These are phyloP conservation scores for Rasamsonia emersonii DNA, from an alignment of 2,329 filamentous ascomycete species.

Conservation along the genomic window DNA sequence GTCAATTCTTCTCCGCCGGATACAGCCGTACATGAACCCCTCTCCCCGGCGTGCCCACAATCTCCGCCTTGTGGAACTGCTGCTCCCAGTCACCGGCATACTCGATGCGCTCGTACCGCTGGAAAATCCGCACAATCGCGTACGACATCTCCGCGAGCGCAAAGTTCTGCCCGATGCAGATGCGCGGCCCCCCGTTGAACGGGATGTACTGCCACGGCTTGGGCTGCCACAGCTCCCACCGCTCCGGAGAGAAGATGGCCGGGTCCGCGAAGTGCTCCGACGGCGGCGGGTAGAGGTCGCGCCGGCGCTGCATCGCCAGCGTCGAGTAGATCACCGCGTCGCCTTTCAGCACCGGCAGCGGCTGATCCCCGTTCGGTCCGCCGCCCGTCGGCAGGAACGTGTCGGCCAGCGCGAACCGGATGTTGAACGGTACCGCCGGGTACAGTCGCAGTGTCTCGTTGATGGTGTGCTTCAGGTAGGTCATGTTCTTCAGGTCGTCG, in stretches of 20 bases:
- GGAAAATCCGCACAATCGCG: slow-evolving; percentile 15
- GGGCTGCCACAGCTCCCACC: slow-evolving; percentile 44
- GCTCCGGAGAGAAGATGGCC: slow-evolving; percentile 38
- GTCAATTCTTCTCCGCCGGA: background rate
- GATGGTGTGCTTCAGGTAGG: slow-evolving; percentile 11
- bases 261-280: slow-evolving; percentile 33
- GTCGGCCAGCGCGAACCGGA: slow-evolving; percentile 9
- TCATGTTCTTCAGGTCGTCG: slow-evolving; percentile 8
- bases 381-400: slow-evolving; percentile 10
- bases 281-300: slow-evolving; percentile 39
- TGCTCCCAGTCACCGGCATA: slow-evolving; percentile 4
- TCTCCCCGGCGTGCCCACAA: slow-evolving; percentile 11
- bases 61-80: slow-evolving; percentile 13
- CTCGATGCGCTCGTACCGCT: slow-evolving; percentile 14
- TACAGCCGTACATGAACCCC: slow-evolving; percentile 9
- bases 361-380: slow-evolving; percentile 9
- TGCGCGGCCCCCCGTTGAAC: slow-evolving; percentile 20
- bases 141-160: slow-evolving; percentile 16
- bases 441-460: slow-evolving; percentile 14
- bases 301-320: slow-evolving; percentile 38
- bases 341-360: slow-evolving; percentile 9
- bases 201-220: slow-evolving; percentile 36
- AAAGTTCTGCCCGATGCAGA: slow-evolving; percentile 21
- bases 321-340: slow-evolving; percentile 10
- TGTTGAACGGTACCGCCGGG: slow-evolving; percentile 18